phyloP scores from a whole-genome alignment of 495 filamentous ascomycete genomes.

The Podospora conica region DNA sequence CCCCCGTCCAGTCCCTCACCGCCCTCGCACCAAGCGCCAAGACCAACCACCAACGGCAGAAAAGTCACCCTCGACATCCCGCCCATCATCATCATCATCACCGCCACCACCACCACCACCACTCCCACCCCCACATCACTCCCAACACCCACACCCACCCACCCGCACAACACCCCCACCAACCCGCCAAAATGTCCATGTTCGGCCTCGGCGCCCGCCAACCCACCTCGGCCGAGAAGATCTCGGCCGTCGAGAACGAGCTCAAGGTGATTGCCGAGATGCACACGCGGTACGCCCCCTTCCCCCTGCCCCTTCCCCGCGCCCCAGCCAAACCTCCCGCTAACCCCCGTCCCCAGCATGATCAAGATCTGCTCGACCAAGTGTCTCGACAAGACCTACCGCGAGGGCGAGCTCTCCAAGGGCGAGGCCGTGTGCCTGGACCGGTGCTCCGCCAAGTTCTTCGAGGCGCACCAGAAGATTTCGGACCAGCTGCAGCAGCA shows the following conservation, averaged over 20 bases:
- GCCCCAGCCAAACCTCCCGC: neutral
- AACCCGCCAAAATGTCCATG: constrained; percentile 72
- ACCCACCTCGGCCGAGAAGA: constrained; percentile 90
- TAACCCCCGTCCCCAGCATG: constrained; percentile 49
- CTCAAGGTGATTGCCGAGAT: constrained; percentile 92
- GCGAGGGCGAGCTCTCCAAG: constrained; percentile 93
- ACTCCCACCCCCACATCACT: neutral
- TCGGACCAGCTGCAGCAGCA: constrained; percentile 50
- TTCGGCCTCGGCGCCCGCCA: constrained; percentile 83
- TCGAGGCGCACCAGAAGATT: constrained; percentile 95
- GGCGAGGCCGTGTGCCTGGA: constrained; percentile 97
- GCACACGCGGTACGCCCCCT: constrained; percentile 74
- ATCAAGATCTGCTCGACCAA: constrained; percentile 84
- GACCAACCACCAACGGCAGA: constrained; percentile 1
- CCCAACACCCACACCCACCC: neutral
- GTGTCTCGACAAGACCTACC: constrained; percentile 85
- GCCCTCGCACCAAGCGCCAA: neutral
- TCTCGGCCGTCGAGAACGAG: constrained; percentile 88
- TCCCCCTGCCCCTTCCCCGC: neutral
- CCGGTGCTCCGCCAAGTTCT: constrained; percentile 94
- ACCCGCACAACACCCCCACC: neutral
- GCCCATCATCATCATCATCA: neutral
- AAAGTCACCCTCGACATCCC: neutral
- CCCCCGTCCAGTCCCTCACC: neutral
- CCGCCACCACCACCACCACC: constrained; percentile 1